Percentiles rank a stretch among this genome's conserved stretches.
phyloP scores from a whole-genome alignment of 208 protist species.

The Acanthamoeba royreba region DNA sequence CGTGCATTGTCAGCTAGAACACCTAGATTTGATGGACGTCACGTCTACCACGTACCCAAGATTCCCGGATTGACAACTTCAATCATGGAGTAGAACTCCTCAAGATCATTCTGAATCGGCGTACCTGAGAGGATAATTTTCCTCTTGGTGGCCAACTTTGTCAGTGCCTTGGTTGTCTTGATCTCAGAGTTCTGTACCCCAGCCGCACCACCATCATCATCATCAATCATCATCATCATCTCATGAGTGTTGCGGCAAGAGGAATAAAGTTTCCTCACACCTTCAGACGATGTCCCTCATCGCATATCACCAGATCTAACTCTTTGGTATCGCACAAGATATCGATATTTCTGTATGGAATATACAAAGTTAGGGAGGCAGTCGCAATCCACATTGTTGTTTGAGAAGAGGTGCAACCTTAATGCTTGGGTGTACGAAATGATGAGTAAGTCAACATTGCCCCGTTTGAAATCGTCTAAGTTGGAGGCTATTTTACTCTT shows the following conservation, averaged over 20 bases:
- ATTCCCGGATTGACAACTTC: constrained; percentile 88
- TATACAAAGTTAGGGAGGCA: neutral
- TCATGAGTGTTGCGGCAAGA: no score
- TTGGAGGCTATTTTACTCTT: neutral
- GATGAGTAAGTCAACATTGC: neutral
- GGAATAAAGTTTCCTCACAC: no score
- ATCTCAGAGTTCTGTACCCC: constrained; percentile 67
- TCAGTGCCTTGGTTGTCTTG: constrained; percentile 62
- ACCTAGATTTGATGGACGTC: no score
- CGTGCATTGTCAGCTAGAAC: no score
- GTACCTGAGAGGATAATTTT: constrained; percentile 79
- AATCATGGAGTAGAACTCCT: constrained; percentile 88
- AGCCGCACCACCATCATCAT: no score
- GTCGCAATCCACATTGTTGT: no score
- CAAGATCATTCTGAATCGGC: constrained; percentile 78
- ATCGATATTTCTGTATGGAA: neutral
- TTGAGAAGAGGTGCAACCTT: no score
- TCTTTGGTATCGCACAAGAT: neutral
- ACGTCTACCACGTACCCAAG: constrained; percentile 63
- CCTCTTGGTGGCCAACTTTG: constrained; percentile 47
- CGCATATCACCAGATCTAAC: constrained; percentile 69
- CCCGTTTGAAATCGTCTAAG: neutral
- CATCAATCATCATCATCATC: no score
- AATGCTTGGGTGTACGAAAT: constrained; percentile 28
- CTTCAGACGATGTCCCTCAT: constrained; percentile 78